phyloP scores from a whole-genome alignment of 2,329 filamentous ascomycete species.

The Paraconiothyrium sp. region DNA sequence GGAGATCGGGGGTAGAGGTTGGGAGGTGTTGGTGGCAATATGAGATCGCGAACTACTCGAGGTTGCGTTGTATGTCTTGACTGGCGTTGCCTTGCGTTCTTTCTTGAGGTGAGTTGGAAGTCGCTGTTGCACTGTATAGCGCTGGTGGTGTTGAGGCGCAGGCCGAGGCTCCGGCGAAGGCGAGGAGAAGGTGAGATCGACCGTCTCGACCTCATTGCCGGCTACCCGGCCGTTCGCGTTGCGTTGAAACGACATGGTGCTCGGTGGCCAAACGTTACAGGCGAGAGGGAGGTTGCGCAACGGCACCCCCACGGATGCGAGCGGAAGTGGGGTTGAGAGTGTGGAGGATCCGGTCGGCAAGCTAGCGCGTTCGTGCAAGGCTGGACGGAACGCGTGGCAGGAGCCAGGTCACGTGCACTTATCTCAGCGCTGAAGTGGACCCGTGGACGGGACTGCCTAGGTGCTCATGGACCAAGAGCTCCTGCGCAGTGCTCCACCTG shows the following conservation, averaged over 20 bases:
- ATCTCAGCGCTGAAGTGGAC: background rate
- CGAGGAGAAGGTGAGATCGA: conserved; percentile 34
- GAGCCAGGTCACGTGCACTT: conserved; percentile 7
- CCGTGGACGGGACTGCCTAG: no score
- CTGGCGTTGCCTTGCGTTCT: conserved; percentile 18
- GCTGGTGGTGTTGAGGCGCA: conserved; percentile 20
- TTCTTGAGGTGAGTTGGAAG: conserved; percentile 20
- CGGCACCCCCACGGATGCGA: conserved; percentile 2
- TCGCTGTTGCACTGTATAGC: conserved; percentile 22
- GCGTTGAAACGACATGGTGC: conserved; percentile 7
- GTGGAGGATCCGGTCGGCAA: background rate
- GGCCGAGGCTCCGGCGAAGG: conserved; percentile 33
- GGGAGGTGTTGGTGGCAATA: background rate
- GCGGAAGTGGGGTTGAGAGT: conserved; percentile 6
- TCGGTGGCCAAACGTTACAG: background rate
- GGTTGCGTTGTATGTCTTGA: background rate
- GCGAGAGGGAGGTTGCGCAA: background rate
- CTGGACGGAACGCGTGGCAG: conserved; percentile 1
- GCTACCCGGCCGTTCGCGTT: background rate
- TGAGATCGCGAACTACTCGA: background rate
- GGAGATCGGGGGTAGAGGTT: conserved; percentile 29
- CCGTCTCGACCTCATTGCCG: conserved; percentile 25
- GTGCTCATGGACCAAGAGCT: background rate
- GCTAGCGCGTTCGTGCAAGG: background rate
- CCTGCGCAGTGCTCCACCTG: background rate